phyloP scores from a whole-genome alignment of 2,329 filamentous ascomycete genomes.

The Zymoseptoria tritici region DNA sequence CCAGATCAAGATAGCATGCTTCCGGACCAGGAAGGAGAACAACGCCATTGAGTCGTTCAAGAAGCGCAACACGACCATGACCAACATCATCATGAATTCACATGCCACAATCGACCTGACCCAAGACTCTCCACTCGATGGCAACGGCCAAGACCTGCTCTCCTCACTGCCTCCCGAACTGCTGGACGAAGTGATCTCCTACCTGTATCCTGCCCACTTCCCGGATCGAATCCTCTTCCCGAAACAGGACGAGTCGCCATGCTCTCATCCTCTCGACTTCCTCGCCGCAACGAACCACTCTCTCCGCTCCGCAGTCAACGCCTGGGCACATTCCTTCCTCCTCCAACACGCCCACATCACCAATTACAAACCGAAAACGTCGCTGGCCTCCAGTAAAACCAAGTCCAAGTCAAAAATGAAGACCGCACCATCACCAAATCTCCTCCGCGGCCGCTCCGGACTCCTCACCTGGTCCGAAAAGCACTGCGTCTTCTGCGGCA shows the following conservation, averaged over 20 bases:
- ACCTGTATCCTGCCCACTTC: constrained; percentile 22
- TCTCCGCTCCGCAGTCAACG: constrained; percentile 20
- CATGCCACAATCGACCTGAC: neutral
- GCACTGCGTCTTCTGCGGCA: constrained; percentile 29
- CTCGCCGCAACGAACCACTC: constrained; percentile 19
- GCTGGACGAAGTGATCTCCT: constrained; percentile 23
- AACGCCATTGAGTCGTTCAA: too few species aligned
- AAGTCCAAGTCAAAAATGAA: constrained; percentile 3
- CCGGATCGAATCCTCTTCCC: constrained; percentile 14
- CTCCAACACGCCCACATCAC: constrained; percentile 21
- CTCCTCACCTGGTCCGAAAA: constrained; percentile 19
- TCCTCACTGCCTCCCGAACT: constrained; percentile 23
- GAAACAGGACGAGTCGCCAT: neutral
- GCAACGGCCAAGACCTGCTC: constrained; percentile 14
- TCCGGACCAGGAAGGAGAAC: too few species aligned
- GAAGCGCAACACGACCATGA: neutral
- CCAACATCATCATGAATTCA: neutral
- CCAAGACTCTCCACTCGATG: neutral
- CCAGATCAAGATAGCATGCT: too few species aligned
- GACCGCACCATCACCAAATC: neutral
- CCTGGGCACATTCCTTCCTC: constrained; percentile 24
- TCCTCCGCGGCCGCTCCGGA: constrained; percentile 3
- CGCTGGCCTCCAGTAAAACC: neutral
- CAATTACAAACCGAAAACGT: constrained; percentile 2
- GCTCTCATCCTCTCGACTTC: constrained; percentile 15